Conservation (phyloP, 139 green algal species). For the Mesotaenium endlicherianum region DNA sequence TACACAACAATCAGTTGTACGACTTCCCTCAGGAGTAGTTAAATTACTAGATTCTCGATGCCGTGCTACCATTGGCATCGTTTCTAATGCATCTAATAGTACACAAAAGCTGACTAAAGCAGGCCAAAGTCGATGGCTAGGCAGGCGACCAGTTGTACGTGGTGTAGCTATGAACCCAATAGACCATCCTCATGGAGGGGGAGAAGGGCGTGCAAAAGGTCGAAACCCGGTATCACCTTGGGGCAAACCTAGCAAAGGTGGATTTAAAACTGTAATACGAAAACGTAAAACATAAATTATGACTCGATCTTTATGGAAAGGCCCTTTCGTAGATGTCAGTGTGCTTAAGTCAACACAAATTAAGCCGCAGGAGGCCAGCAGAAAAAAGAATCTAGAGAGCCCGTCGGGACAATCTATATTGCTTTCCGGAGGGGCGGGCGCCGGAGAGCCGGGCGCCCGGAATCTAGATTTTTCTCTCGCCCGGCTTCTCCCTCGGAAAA, state of each 20-base stretch:
- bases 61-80: conserved; percentile 25
- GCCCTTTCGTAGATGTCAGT: no score
- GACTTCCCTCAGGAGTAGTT: neutral
- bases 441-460: no score
- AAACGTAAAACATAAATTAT: no score
- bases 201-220: conserved; percentile 41
- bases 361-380: conserved; percentile 9
- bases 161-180: conserved; percentile 40
- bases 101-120: conserved; percentile 24
- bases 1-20: no score
- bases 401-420: no score
- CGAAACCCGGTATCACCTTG: conserved; percentile 28
- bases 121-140: conserved; percentile 31
- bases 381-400: conserved; percentile 59
- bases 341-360: conserved; percentile 68
- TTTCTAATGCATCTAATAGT: conserved; percentile 38
- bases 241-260: conserved; percentile 45
- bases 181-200: conserved; percentile 45
- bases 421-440: no score
- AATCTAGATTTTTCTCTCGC: no score
- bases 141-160: conserved; percentile 10
- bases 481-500: conserved; percentile 64
- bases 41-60: neutral
- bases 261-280: conserved; percentile 22
- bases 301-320: no score